Conservation (phyloP, 1,284 basidiomycete genomes). For the Austroboletus olivaceoglutinosus region DNA sequence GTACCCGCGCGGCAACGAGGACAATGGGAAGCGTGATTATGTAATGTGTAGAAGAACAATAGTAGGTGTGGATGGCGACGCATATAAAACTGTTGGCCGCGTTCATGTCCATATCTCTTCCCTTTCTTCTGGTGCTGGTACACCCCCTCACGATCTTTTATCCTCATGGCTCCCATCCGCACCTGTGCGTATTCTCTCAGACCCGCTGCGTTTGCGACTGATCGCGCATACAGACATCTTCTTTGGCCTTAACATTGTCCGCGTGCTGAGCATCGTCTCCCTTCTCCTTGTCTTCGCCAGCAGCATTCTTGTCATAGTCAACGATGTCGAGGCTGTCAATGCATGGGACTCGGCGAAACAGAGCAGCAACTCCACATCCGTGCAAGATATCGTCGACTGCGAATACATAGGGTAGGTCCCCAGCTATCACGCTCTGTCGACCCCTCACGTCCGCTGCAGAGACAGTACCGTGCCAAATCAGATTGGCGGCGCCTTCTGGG, state of each 20-base stretch:
- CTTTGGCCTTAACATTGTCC: conserved; percentile 76
- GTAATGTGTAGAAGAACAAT: conserved; percentile 28
- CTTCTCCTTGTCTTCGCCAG: conserved; percentile 78
- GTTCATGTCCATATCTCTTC: conserved; percentile 2
- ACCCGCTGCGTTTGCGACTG: neutral
- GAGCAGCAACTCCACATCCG: conserved; percentile 29
- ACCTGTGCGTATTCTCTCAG: conserved; percentile 35
- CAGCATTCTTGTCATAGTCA: conserved; percentile 77
- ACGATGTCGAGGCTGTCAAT: conserved; percentile 77
- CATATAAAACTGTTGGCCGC: conserved; percentile 23
- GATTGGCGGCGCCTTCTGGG: conserved; percentile 85
- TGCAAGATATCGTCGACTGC: conserved; percentile 47
- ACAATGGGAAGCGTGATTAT: conserved; percentile 20
- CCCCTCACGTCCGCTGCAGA: conserved; percentile 36
- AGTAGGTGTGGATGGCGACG: conserved; percentile 23
- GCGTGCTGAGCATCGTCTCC: conserved; percentile 75
- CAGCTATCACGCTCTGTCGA: conserved; percentile 1
- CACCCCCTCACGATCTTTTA: conserved; percentile 24
- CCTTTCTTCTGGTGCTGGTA: conserved; percentile 29
- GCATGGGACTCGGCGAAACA: conserved; percentile 49
- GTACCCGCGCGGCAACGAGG: conserved; percentile 16
- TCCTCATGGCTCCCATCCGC: conserved; percentile 36
- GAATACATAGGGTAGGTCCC: conserved; percentile 73
- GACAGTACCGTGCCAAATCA: conserved; percentile 87
- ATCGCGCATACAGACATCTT: conserved; percentile 54